These are phyloP conservation scores for Eucalyptus regnans DNA, from an alignment of 345 rosid genomes.

Conservation along the genomic window DNA sequence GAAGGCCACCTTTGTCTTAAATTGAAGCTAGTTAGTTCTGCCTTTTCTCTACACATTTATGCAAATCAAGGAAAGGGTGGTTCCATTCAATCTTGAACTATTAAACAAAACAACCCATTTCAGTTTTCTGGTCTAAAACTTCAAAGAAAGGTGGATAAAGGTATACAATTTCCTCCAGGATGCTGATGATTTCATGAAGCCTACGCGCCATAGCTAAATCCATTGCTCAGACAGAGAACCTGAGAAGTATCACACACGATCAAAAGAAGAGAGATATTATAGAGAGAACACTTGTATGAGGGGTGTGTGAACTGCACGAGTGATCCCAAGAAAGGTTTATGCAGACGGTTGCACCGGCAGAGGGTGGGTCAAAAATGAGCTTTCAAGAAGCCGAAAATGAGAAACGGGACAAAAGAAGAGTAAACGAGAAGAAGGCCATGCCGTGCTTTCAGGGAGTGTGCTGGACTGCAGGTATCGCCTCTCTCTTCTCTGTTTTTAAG, in stretches of 20 bases:
- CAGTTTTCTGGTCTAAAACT: background rate
- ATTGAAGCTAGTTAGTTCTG: background rate
- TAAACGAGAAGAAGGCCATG: background rate
- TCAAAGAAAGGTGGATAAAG: background rate
- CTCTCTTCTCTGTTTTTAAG: background rate
- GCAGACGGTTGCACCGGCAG: background rate
- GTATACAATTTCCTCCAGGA: background rate
- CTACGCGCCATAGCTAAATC: background rate
- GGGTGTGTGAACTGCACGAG: background rate
- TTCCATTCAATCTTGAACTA: background rate
- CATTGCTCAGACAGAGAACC: background rate
- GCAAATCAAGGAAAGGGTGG: background rate
- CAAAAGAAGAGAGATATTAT: background rate
- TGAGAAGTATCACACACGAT: background rate
- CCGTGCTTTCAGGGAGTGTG: background rate
- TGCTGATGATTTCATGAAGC: background rate
- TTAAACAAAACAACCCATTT: background rate
- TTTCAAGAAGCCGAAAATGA: background rate
- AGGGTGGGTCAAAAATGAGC: background rate
- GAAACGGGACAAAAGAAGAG: background rate
- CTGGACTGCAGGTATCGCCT: background rate
- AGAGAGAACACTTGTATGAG: background rate
- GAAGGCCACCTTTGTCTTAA: background rate
- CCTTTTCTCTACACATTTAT: background rate
- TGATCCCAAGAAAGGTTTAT: background rate